Percentiles rank a stretch among this genome's conserved stretches.
These are phyloP conservation scores for Tuber brumale DNA, from an alignment of 495 filamentous ascomycete genomes.

Conservation along the genomic window DNA sequence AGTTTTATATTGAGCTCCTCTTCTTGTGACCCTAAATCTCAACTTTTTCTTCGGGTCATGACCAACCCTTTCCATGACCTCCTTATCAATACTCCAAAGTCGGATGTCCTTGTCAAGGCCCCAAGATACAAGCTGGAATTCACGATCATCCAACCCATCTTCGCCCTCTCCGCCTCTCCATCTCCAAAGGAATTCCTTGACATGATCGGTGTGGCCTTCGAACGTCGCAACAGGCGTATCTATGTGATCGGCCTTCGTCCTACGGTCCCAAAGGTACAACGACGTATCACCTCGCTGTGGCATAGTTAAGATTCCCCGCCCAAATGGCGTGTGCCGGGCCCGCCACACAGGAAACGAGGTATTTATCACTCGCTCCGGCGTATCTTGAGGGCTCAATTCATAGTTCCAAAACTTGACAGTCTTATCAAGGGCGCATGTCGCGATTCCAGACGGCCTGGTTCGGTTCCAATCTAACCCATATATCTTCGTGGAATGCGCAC, in stretches of 20 bases:
- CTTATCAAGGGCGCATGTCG: constrained; percentile 85
- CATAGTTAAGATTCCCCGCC: constrained; percentile 81
- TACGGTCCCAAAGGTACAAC: constrained; percentile 78
- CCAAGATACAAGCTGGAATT: constrained; percentile 93
- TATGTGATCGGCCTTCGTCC: constrained; percentile 46
- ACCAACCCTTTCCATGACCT: constrained; percentile 64
- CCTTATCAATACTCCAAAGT: constrained; percentile 64
- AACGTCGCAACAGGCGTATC: constrained; percentile 65
- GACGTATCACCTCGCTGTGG: constrained; percentile 78
- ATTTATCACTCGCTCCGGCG: constrained; percentile 64
- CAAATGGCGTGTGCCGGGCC: constrained; percentile 90
- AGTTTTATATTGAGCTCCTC: constrained; percentile 77
- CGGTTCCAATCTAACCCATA: constrained; percentile 95
- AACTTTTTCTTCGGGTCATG: constrained; percentile 59
- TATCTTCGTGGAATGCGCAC: constrained; percentile 90
- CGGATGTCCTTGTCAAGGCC: constrained; percentile 76
- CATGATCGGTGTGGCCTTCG: constrained; percentile 72
- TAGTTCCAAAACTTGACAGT: constrained; percentile 96
- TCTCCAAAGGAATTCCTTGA: constrained; percentile 93
- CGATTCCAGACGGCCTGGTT: constrained; percentile 59
- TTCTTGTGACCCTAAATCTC: constrained; percentile 64
- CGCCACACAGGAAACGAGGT: constrained; percentile 88
- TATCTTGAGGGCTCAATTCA: constrained; percentile 49
- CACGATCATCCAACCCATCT: constrained; percentile 72
- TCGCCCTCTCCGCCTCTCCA: constrained; percentile 62